Evolutionary conservation across 2,329 filamentous ascomycete species (phyloP).

Genomic region (Colletotrichum gigasporum): DNA sequence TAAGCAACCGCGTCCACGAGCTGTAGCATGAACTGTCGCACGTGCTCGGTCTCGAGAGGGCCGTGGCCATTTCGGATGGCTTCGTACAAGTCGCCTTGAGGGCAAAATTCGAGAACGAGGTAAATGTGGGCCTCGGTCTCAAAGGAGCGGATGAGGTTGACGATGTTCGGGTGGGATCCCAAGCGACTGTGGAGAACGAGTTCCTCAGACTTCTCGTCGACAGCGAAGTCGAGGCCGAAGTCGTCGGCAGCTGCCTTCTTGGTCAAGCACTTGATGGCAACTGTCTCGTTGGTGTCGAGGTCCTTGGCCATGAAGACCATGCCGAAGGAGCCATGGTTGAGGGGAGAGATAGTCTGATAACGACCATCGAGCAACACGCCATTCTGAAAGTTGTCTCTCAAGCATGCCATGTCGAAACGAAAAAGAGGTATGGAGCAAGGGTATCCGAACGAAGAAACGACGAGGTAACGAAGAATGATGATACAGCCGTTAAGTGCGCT

Average conservation of each 20-base stretch:
- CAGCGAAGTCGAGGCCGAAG: slow-evolving; percentile 70
- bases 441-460: slow-evolving; percentile 26
- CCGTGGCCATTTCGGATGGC: slow-evolving; percentile 90
- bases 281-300: slow-evolving; percentile 76
- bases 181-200: slow-evolving; percentile 82
- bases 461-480: slow-evolving; percentile 13
- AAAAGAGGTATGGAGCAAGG: slow-evolving; percentile 35
- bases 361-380: slow-evolving; percentile 87
- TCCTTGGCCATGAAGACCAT: slow-evolving; percentile 97
- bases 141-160: slow-evolving; percentile 90
- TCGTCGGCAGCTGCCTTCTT: slow-evolving; percentile 76
- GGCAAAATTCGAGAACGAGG: slow-evolving; percentile 94
- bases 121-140: slow-evolving; percentile 92
- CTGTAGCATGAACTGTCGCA: slow-evolving; percentile 96
- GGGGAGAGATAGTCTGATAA: slow-evolving; percentile 89
- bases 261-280: slow-evolving; percentile 96
- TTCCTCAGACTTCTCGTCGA: slow-evolving; percentile 87
- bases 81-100: slow-evolving; percentile 96
- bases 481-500: slow-evolving; percentile 15
- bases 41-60: slow-evolving; percentile 93
- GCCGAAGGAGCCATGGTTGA: slow-evolving; percentile 98
- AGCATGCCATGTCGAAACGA: slow-evolving; percentile 74
- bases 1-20: slow-evolving; percentile 89
- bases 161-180: slow-evolving; percentile 86
- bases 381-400: slow-evolving; percentile 82